Base-by-base conservation (phyloP, 139 green algal species). In the Chlorella sp. region DNA sequence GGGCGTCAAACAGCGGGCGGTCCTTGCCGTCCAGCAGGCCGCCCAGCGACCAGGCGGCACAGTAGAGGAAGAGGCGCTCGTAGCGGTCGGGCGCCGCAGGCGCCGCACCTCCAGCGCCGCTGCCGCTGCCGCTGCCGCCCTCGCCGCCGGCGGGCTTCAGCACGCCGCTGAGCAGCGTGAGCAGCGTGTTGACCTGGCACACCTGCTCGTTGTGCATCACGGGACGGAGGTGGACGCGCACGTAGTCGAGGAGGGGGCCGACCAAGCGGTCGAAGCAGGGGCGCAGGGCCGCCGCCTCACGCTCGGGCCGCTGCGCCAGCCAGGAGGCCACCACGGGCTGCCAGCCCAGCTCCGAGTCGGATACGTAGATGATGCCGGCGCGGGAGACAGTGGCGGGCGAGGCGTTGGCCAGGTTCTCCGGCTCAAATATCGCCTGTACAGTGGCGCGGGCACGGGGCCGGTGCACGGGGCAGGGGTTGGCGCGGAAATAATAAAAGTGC, bases 351-450 rank as follows among this genome's bases (percentile, higher is more conserved):
- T 98, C 95, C 8, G 72, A 82, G 60, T 94, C 88, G 17, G 88
- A 94, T 23, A 98, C 91, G 76, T 98, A 98, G 79, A 98, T 97
- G 86, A 98, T 97, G 51, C 95, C 67, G 50, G 69, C 69, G 27
- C 77, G 59, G 0, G 92, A 97, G 7, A 98, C 94, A 31, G 95
- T 98, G 50, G 95, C 95, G 9, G 95, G 95, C 1, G 93, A 97
- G 19, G 94, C 94, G 76, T 98, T 98, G 85, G 80, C 86, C 56
- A 98, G 79, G 87, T 98, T 97, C 83, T 98, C 94, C 1, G 91
- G 88, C 88, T 98, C 94, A 71, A 98, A 97, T 82, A 98, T 89
- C 11, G 90, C 90, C 62, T 17, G 6, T 21, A 31, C 19, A 6
- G 14, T 17, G 27, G 51, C 51, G 14, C 15, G 29, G 27, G 51